These are phyloP conservation scores for Cystoderma amianthinum DNA, from an alignment of 768 basidiomycete genomes.

Conservation along the genomic window DNA sequence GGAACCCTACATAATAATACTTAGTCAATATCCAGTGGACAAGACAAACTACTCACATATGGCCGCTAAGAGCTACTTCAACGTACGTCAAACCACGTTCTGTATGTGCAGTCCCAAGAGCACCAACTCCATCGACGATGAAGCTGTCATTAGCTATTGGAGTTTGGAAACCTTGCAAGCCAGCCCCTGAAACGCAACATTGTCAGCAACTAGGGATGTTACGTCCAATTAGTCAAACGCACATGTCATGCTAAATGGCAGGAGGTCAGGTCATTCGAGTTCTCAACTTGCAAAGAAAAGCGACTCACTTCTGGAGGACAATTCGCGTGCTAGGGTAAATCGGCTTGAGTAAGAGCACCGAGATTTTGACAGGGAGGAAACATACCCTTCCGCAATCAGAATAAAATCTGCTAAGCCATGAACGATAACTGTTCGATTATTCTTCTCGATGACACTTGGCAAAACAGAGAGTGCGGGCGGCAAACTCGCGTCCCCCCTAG, in stretches of 20 bases:
- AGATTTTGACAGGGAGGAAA: not conserved
- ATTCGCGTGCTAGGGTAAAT: constrained; percentile 40
- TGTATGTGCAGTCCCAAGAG: constrained; percentile 55
- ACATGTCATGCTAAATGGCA: constrained; percentile 34
- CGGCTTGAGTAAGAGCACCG: not conserved
- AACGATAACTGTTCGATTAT: constrained; percentile 54
- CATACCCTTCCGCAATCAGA: constrained; percentile 65
- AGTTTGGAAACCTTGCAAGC: constrained; percentile 66
- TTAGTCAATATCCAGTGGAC: constrained; percentile 1
- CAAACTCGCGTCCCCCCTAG: constrained; percentile 49
- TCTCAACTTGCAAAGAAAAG: not conserved
- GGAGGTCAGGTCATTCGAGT: not conserved
- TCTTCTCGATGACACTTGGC: constrained; percentile 74
- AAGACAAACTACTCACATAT: constrained; percentile 42
- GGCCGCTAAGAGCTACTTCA: constrained; percentile 64
- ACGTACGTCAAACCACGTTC: constrained; percentile 65
- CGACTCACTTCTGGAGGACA: constrained; percentile 54
- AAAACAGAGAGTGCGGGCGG: constrained; percentile 61
- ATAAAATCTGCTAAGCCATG: constrained; percentile 73
- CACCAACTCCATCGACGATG: constrained; percentile 63
- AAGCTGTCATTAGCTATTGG: constrained; percentile 62
- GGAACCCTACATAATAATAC: constrained; percentile 39
- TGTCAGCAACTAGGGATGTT: too few relatives aligned
- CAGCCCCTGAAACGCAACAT: constrained; percentile 35
- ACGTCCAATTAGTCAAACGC: constrained; percentile 7